Percentiles rank a stretch among this genome's conserved stretches.
Conservation (phyloP, 495 filamentous ascomycete species). For the Thozetella sp. region DNA sequence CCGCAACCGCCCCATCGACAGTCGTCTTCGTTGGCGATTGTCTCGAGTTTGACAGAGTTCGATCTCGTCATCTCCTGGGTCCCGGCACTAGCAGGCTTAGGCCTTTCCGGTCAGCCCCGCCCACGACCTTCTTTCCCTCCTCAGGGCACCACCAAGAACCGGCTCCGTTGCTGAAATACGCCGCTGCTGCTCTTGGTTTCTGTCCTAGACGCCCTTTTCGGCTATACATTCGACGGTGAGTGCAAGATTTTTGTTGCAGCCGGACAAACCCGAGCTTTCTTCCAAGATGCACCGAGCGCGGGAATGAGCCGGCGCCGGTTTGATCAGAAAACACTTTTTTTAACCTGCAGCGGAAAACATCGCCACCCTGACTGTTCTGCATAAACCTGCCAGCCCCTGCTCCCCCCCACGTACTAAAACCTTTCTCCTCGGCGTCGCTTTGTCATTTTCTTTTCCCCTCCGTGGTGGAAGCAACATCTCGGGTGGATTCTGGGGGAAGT, state of each 20-base stretch:
- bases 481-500: too few species aligned
- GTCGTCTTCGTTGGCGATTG: constrained; percentile 3
- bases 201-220: constrained; percentile 4
- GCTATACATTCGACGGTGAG: constrained; percentile 15
- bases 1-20: not conserved
- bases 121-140: constrained; percentile 1
- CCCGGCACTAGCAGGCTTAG: not conserved
- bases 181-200: constrained; percentile 26
- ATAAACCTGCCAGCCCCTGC: not conserved
- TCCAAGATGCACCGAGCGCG: not conserved
- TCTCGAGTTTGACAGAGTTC: not conserved
- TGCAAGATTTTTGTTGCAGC: constrained; percentile 5
- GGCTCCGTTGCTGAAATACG: constrained; percentile 40
- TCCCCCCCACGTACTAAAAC: too few species aligned
- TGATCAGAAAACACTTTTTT: not conserved
- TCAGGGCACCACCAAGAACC: constrained; percentile 15
- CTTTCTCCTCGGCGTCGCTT: not conserved
- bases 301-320: constrained; percentile 5
- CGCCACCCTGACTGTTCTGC: not conserved
- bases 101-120: constrained; percentile 6
- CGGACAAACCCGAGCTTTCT: not conserved
- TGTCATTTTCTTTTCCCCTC: too few species aligned
- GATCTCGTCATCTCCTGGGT: constrained; percentile 1
- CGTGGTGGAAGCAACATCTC: too few species aligned
- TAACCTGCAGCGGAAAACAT: not conserved